Percentiles rank a stretch among this genome's conserved stretches.
These are phyloP conservation scores for Magnaporthiopsis incrustans DNA, from an alignment of 2,329 filamentous ascomycete species.

Conservation along the genomic window DNA sequence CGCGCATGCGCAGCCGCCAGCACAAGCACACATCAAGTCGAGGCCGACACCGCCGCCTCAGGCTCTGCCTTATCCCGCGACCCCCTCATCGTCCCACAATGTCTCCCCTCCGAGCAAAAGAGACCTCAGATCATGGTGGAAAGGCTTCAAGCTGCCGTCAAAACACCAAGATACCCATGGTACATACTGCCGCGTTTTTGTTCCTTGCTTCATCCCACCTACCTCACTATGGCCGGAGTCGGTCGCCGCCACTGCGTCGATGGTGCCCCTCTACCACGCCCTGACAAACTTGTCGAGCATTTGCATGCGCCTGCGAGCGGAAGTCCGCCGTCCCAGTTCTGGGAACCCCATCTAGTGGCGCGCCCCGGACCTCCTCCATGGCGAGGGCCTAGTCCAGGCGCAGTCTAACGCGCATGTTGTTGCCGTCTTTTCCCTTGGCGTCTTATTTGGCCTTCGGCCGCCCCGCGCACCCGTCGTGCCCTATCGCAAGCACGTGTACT, in stretches of 20 bases:
- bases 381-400: neutral
- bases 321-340: neutral
- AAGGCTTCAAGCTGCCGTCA: conserved; percentile 71
- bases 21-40: neutral
- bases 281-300: neutral
- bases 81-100: conserved; percentile 25
- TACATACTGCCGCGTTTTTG: conserved; percentile 9
- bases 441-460: neutral
- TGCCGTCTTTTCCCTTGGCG: neutral
- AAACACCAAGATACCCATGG: conserved; percentile 40
- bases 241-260: neutral
- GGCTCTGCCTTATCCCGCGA: conserved; percentile 8
- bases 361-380: neutral
- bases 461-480: neutral
- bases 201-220: conserved; percentile 10
- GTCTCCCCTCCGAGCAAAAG: conserved; percentile 73
- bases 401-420: neutral
- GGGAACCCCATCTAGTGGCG: neutral
- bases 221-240: conserved; percentile 23
- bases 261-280: conserved; percentile 11
- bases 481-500: neutral
- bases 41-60: neutral
- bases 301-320: neutral
- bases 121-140: conserved; percentile 96
- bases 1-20: conserved; percentile 1